phyloP scores from a whole-genome alignment of 306 rosid genomes.

The Inga laurina region DNA sequence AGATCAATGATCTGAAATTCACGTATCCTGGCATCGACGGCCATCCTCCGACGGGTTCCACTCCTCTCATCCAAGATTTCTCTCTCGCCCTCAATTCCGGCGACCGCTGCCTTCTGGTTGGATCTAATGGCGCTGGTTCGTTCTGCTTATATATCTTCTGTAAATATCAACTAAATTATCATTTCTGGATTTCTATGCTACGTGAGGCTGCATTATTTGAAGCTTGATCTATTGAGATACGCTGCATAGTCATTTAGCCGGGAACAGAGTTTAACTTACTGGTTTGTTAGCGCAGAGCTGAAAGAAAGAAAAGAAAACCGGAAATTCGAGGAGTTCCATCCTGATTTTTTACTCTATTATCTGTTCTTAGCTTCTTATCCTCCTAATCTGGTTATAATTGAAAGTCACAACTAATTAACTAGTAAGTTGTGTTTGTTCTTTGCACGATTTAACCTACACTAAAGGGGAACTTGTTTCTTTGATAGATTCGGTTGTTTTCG shows the following conservation, averaged over 20 bases:
- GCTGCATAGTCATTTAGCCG: neutral
- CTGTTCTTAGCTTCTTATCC: neutral
- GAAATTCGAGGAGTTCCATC: neutral
- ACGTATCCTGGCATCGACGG: slow-evolving; percentile 97
- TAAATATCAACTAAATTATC: neutral
- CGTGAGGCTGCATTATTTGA: neutral
- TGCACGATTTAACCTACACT: neutral
- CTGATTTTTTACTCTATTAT: neutral
- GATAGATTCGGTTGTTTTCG: neutral
- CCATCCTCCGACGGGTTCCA: slow-evolving; percentile 86
- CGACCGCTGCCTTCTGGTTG: slow-evolving; percentile 87
- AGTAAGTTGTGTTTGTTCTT: neutral
- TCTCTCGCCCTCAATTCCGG: slow-evolving; percentile 68
- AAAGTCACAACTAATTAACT: neutral
- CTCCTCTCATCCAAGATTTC: slow-evolving; percentile 77
- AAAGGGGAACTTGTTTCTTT: neutral
- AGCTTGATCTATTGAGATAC: neutral
- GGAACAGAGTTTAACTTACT: neutral
- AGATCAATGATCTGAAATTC: slow-evolving; percentile 62
- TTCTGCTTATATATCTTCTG: neutral
- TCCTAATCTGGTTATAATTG: neutral
- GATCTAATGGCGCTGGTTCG: slow-evolving; percentile 96
- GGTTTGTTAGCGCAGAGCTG: neutral
- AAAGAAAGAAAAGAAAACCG: neutral
- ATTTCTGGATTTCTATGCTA: neutral